A percentile compares a stretch with the other conserved stretches of the same genome.
Conservation (phyloP, 1,284 basidiomycete genomes). For the Hemileia vastatrix region DNA sequence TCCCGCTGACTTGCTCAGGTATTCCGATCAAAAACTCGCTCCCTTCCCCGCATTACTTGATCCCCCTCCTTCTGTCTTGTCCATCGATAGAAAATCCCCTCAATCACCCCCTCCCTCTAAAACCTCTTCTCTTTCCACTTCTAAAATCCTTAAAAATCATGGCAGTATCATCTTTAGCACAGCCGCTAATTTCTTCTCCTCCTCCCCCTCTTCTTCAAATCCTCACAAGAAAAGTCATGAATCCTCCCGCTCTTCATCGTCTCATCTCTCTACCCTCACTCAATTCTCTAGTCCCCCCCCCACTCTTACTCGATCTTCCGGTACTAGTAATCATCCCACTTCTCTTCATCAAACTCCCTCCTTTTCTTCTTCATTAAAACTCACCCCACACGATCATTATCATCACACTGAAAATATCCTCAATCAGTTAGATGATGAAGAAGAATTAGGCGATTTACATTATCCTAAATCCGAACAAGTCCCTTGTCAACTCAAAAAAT, state of each 20-base stretch:
- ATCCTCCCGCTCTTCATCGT: constrained; percentile 9
- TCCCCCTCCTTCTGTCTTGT: not conserved
- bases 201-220: not conserved
- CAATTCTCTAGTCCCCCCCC: constrained; percentile 1
- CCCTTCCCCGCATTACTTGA: constrained; percentile 59
- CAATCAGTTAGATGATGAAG: no score
- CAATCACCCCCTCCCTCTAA: constrained; percentile 7
- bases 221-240: no score
- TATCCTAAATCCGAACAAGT: no score
- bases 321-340: no score
- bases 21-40: constrained; percentile 68
- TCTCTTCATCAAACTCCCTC: no score
- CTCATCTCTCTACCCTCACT: constrained; percentile 5
- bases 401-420: no score
- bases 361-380: no score
- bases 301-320: no score
- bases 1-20: constrained; percentile 54
- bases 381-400: no score
- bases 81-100: no score
- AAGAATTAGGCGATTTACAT: no score
- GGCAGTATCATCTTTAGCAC: constrained; percentile 10
- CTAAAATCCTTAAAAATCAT: constrained; percentile 5
- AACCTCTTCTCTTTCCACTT: not conserved
- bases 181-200: constrained; percentile 18
- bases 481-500: no score